Evolutionary conservation across 1,139 yeast genomes (phyloP).

Genomic region (Pichia terricola): DNA sequence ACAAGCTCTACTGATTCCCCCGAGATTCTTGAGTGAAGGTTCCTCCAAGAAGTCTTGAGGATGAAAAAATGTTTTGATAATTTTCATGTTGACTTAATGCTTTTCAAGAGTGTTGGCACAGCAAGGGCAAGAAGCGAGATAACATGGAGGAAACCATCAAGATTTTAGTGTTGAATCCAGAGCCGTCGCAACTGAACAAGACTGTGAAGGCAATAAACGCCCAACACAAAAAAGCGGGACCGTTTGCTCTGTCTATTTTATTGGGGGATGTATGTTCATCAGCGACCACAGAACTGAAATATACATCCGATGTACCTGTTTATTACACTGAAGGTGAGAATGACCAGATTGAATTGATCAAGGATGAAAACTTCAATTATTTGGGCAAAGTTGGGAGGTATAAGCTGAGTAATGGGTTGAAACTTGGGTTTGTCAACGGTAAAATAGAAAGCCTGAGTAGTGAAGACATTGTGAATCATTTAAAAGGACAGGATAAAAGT

Average conservation of each 20-base stretch:
- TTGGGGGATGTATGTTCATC: slow-evolving; percentile 37
- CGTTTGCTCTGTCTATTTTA: slow-evolving; percentile 47
- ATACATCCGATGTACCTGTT: slow-evolving; percentile 13
- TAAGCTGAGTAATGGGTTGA: slow-evolving; percentile 36
- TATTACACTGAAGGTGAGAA: slow-evolving; percentile 16
- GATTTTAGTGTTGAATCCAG: slow-evolving; percentile 40
- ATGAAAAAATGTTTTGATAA: too few species aligned
- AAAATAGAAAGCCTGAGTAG: slow-evolving; percentile 14
- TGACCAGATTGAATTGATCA: not conserved
- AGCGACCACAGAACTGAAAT: not conserved
- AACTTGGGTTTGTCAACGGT: slow-evolving; percentile 35
- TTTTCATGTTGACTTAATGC: too few species aligned
- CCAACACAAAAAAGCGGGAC: slow-evolving; percentile 50
- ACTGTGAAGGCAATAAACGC: slow-evolving; percentile 40
- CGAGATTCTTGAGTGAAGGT: too few species aligned
- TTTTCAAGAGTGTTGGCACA: too few species aligned
- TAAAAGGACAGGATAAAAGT: slow-evolving; percentile 12
- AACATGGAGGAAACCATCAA: slow-evolving; percentile 1
- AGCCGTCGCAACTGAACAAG: slow-evolving; percentile 30
- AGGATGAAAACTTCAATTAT: slow-evolving; percentile 1
- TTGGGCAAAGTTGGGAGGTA: slow-evolving; percentile 31
- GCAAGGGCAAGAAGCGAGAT: not conserved
- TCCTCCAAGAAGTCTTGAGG: too few species aligned
- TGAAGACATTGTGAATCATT: slow-evolving; percentile 14
- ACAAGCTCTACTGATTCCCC: too few species aligned